Evolutionary conservation across 1,139 yeast species (phyloP).

Genomic region (Citeromyces siamensis): DNA sequence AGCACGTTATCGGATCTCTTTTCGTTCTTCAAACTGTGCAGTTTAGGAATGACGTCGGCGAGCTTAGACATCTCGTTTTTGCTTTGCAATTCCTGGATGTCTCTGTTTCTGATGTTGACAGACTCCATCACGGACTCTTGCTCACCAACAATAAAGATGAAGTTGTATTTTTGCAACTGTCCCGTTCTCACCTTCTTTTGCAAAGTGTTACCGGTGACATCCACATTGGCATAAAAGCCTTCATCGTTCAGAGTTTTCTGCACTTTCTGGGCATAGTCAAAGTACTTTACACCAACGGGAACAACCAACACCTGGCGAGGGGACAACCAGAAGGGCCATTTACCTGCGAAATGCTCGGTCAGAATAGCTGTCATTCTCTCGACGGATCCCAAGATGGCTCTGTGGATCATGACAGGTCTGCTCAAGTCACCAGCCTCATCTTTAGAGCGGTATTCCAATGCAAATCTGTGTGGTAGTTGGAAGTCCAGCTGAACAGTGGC

Average conservation of each 20-base stretch:
- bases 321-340: constrained; percentile 99
- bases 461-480: constrained; percentile 82
- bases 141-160: constrained; percentile 92
- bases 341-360: constrained; percentile 95
- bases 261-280: constrained; percentile 76
- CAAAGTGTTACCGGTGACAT: constrained; percentile 84
- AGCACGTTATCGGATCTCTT: constrained; percentile 60
- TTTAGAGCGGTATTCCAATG: constrained; percentile 72
- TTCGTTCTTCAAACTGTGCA: constrained; percentile 48
- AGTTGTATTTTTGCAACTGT: constrained; percentile 85
- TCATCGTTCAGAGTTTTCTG: constrained; percentile 52
- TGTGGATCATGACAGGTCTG: constrained; percentile 97
- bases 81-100: constrained; percentile 73
- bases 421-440: constrained; percentile 32
- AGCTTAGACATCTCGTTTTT: constrained; percentile 75
- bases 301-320: constrained; percentile 94
- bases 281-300: constrained; percentile 91
- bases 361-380: constrained; percentile 98
- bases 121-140: constrained; percentile 69
- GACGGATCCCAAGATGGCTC: constrained; percentile 95
- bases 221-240: constrained; percentile 86
- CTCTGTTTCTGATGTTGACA: constrained; percentile 91
- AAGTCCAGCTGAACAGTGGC: constrained; percentile 95
- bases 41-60: constrained; percentile 57
- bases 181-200: constrained; percentile 96